Percentiles rank a stretch among this genome's conserved stretches.
These are phyloP conservation scores for Telfairia occidentalis DNA, from an alignment of 331 rosid species.

Conservation along the genomic window DNA sequence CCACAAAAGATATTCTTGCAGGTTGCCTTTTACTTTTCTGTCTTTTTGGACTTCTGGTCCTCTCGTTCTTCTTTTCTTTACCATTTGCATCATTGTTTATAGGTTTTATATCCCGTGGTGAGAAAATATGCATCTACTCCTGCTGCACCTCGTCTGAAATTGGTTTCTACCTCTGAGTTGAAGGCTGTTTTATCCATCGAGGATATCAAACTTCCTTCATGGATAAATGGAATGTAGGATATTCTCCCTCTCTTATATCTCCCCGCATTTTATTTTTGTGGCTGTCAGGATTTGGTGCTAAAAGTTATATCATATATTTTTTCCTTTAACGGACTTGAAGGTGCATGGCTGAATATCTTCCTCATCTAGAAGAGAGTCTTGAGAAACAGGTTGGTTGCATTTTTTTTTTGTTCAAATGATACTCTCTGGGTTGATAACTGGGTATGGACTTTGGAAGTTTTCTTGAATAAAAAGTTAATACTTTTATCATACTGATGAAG, in stretches of 20 bases:
- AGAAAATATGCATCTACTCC: slow-evolving; percentile 50
- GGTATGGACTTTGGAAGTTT: not conserved
- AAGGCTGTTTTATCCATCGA: slow-evolving; percentile 67
- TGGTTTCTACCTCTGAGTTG: slow-evolving; percentile 62
- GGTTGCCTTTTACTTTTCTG: slow-evolving; percentile 28
- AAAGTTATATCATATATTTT: slow-evolving; percentile 13
- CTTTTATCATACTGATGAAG: slow-evolving; percentile 26
- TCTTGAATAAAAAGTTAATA: not conserved
- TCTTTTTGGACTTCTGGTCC: slow-evolving; percentile 10
- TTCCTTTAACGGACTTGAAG: slow-evolving; percentile 25
- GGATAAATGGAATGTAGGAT: slow-evolving; percentile 86
- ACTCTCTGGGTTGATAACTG: slow-evolving; percentile 5
- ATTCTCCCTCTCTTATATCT: slow-evolving; percentile 2
- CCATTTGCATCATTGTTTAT: slow-evolving; percentile 1
- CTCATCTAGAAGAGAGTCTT: slow-evolving; percentile 77
- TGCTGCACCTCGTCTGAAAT: slow-evolving; percentile 80
- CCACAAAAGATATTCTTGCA: slow-evolving; percentile 79
- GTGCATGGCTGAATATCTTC: slow-evolving; percentile 97
- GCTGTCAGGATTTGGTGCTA: slow-evolving; percentile 7
- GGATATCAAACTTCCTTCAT: slow-evolving; percentile 78
- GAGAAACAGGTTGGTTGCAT: slow-evolving; percentile 66
- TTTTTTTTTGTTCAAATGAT: slow-evolving; percentile 7
- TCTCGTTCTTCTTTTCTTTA: not conserved
- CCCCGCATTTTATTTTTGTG: not conserved
- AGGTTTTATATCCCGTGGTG: slow-evolving; percentile 84